Evolutionary conservation across 2,329 filamentous ascomycete genomes (phyloP).

Genomic region (Monilinia laxa): DNA sequence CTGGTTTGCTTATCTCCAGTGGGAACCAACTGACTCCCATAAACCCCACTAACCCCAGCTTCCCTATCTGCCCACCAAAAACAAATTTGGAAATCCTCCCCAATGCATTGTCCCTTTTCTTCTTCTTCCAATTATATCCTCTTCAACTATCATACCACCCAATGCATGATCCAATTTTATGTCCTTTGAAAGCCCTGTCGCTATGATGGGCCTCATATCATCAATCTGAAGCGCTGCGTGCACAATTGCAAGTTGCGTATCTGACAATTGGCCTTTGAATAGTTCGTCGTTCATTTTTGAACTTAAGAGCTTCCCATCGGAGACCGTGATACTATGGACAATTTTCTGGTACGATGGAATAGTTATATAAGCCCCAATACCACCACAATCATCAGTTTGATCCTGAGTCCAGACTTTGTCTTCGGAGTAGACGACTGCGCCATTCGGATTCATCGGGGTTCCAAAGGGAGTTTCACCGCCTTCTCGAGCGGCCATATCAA

Average conservation of each 20-base stretch:
- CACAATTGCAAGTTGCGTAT: neutral
- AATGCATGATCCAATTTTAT: constrained; percentile 2
- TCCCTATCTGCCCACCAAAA: constrained; percentile 47
- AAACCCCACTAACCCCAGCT: constrained; percentile 45
- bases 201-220: neutral
- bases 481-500: constrained; percentile 22
- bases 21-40: constrained; percentile 47
- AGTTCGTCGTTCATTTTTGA: constrained; percentile 22
- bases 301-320: constrained; percentile 24
- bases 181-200: neutral
- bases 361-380: constrained; percentile 17
- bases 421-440: neutral
- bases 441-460: neutral
- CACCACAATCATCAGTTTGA: constrained; percentile 21
- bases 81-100: constrained; percentile 48
- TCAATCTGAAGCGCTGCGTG: neutral
- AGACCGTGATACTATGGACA: constrained; percentile 21
- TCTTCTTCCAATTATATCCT: constrained; percentile 15
- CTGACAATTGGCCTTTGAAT: constrained; percentile 25
- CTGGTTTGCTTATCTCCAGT: constrained; percentile 43
- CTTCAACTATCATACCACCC: constrained; percentile 20
- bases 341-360: constrained; percentile 24
- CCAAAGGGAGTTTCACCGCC: constrained; percentile 16
- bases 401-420: constrained; percentile 1
- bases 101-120: constrained; percentile 37